Evolutionary conservation across 345 rosid species (phyloP), one percentile per base, ranked within the genome.

Genomic region (Gossypium australe): DNA sequence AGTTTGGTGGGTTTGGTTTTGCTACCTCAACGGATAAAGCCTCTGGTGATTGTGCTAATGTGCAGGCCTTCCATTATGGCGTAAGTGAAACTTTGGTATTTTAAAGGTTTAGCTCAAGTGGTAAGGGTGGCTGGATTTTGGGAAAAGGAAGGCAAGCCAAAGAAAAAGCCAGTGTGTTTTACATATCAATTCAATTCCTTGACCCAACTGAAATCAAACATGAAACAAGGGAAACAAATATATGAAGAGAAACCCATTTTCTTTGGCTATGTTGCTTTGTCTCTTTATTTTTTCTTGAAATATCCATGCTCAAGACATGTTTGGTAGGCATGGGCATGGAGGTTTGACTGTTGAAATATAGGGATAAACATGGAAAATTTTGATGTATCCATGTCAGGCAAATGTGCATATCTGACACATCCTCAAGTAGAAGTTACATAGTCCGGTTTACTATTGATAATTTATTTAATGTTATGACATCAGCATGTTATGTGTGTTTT

Each of bases 1-100:
- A 95, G 84, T 96, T 95, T 78, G 93, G 94, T 48, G 99, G 99
- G 75, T 95, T 95, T 84, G 90, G 98, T 18, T 91, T 95, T 88
- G 89, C 98, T 69, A 81, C 89, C 77, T 59, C 97, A 65, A 53
- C 85, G 10, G 93, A 91, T 71, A 94, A 92, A 77, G 82, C 80
- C 65, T 79, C 80, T 41, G 82, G 86, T 61, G 85, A 89, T 80
- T 84, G 80, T 71, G 80, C 90, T 75, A 82, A 78, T 78, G 85
- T 78, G 68, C 91, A 84, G 80, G 82, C 92, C 75, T 95, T 93
- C 67, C 98, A 95, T 80, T 95, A 89, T 84, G 81, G 96, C 81
- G 99, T 95, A 82, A 84, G 99, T 86, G 56, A 20, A 66, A 22
- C 52, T 78, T 60, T 45, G 49, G 64, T 59, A 10, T 41, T 63